A percentile compares a stretch with the other conserved stretches of the same genome.
These are phyloP conservation scores for Fusarium sp. DNA, from an alignment of 2,329 filamentous ascomycete species.

Conservation along the genomic window DNA sequence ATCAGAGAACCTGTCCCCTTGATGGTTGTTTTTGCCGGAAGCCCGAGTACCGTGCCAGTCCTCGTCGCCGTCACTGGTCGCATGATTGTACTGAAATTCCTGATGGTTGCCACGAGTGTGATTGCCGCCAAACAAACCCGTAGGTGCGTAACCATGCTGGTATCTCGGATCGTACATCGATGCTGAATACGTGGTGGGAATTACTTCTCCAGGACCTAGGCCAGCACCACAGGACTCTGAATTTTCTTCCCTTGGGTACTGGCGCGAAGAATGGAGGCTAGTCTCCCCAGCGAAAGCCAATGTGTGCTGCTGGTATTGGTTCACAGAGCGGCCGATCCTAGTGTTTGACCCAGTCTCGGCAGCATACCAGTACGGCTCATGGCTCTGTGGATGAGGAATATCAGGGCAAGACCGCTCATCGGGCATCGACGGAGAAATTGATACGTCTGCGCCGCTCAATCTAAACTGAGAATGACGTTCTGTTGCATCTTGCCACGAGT, in stretches of 20 bases:
- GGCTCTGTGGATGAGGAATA: slow-evolving; percentile 15
- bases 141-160: slow-evolving; percentile 9
- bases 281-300: slow-evolving; percentile 1
- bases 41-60: neutral
- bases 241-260: slow-evolving; percentile 5
- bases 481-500: slow-evolving; percentile 9
- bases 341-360: slow-evolving; percentile 25
- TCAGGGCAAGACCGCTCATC: slow-evolving; percentile 1
- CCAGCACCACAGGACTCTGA: slow-evolving; percentile 9
- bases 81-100: slow-evolving; percentile 9
- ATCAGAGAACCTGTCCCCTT: slow-evolving; percentile 1
- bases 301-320: slow-evolving; percentile 28
- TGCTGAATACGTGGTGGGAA: neutral
- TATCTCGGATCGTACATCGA: neutral
- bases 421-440: neutral
- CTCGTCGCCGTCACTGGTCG: neutral
- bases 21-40: neutral
- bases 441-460: slow-evolving; percentile 6
- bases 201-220: neutral
- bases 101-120: slow-evolving; percentile 4
- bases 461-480: slow-evolving; percentile 2
- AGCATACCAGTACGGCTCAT: slow-evolving; percentile 28
- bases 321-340: slow-evolving; percentile 23
- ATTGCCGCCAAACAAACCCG: neutral
- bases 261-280: slow-evolving; percentile 5